Conservation (phyloP, 257 asterid genomes). For the Anisodus tanguticus region DNA sequence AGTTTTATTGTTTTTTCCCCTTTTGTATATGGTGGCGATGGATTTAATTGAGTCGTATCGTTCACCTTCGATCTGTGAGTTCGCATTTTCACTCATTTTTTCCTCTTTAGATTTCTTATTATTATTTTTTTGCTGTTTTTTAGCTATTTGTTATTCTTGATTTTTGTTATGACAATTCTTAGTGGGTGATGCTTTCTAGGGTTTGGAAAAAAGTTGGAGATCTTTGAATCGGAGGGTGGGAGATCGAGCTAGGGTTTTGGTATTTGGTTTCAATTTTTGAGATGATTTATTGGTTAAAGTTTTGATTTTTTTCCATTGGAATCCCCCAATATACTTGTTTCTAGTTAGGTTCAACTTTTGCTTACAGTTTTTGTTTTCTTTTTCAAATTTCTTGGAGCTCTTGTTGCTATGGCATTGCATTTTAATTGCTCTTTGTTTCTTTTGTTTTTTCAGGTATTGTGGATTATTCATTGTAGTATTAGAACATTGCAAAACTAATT, state of each 20-base stretch:
- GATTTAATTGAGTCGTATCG: constrained; percentile 20
- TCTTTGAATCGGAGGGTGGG: constrained; percentile 26
- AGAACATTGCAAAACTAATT: constrained; percentile 28
- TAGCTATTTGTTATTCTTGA: background rate
- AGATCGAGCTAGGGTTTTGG: constrained; percentile 30
- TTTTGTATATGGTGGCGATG: constrained; percentile 17
- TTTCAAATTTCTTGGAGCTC: background rate
- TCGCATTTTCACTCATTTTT: constrained; percentile 5
- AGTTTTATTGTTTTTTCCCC: background rate
- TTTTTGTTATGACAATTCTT: constrained; percentile 2
- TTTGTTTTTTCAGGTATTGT: constrained; percentile 54
- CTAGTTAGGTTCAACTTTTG: constrained; percentile 16
- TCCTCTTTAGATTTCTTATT: constrained; percentile 14
- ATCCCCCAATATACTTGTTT: constrained; percentile 4
- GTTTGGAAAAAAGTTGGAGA: constrained; percentile 29
- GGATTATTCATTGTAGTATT: constrained; percentile 40
- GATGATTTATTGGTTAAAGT: constrained; percentile 10
- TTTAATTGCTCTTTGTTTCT: constrained; percentile 28
- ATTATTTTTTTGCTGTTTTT: no score
- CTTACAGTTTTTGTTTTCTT: background rate
- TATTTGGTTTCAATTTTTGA: constrained; percentile 9
- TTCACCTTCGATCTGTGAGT: constrained; percentile 33
- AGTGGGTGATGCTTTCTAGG: constrained; percentile 25
- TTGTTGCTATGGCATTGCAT: constrained; percentile 19
- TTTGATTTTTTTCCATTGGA: constrained; percentile 26